Base-by-base conservation (phyloP, 2,329 filamentous ascomycete genomes). In the Blastomyces parvus region DNA sequence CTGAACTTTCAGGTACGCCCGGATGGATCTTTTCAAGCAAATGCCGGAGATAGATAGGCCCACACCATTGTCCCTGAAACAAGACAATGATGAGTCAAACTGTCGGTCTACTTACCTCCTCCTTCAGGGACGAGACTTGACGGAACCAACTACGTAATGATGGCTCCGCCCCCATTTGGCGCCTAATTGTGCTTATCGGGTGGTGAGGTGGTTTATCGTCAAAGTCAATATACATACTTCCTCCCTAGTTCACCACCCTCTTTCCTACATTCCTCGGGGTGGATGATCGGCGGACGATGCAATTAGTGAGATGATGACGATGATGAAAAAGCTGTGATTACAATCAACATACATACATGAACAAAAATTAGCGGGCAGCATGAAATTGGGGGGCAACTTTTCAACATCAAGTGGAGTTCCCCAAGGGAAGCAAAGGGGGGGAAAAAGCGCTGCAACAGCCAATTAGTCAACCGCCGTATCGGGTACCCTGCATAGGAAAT, bases 91-190 rank as follows among this genome's bases (percentile, higher is more conserved):
- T 48, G 46, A 25, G 55, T 57, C 33, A 57, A n/a, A 57, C 33
- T 57, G 55, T 57, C 55, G 55, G 55, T 57, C 55, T 57, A 22
- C 33, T 40, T 42, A 57, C 19, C 55, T 25, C n/a, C 30, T 36
- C 27, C 42, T 57, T 7, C 25, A 40, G 19, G 33, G 19, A 56
- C 30, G 11, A 13, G n/a, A 40, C 19, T 13, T 22, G 33, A 25
- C n/a, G 11, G n/a, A 36, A 8, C 33, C 17, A 40, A n/a, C 19
- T n/a, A 25, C 27, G 27, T 38, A 56, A 56, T 36, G 27, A 4
- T 33, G 4, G 17, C 42, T 8, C 5, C 7, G 25, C 11, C 22
- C 50, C 50, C 50, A 14, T 53, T 14, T 53, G 25, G 44, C 44
- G 19, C 46, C 11, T 36, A 7, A 0, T 6, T 36, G 8, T 33